Conservation (phyloP, 1,284 basidiomycete species). For the Sutorius eximius region DNA sequence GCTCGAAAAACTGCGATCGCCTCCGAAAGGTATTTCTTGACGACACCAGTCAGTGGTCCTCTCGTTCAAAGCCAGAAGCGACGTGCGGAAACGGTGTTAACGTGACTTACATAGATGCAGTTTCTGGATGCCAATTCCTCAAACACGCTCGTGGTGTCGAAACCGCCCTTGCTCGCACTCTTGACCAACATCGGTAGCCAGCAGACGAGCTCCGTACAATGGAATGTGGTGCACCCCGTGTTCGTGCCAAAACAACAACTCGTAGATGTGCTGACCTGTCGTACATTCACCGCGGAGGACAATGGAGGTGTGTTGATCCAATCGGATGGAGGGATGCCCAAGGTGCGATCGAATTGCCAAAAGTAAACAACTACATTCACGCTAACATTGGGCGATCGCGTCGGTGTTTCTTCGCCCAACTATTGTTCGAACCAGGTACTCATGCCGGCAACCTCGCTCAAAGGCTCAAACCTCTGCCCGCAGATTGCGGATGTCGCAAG, state of each 20-base stretch:
- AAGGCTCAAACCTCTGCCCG: constrained; percentile 18
- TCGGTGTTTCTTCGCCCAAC: background rate
- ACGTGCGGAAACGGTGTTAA: background rate
- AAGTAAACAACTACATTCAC: background rate
- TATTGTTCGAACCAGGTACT: constrained; percentile 23
- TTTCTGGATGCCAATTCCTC: constrained; percentile 44
- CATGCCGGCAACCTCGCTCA: constrained; percentile 19
- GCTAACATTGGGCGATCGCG: background rate
- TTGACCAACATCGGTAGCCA: constrained; percentile 63
- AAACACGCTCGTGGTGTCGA: constrained; percentile 57
- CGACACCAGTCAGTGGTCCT: constrained; percentile 44
- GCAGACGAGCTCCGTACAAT: constrained; percentile 35
- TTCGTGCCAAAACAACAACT: constrained; percentile 51
- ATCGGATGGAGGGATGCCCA: constrained; percentile 41
- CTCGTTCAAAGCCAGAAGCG: background rate
- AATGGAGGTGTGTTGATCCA: constrained; percentile 44
- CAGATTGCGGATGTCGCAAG: constrained; percentile 13
- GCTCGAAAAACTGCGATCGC: constrained; percentile 58
- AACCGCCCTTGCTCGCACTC: constrained; percentile 65
- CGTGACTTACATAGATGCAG: constrained; percentile 39
- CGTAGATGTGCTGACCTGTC: constrained; percentile 64
- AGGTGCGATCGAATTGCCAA: constrained; percentile 30
- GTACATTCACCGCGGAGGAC: constrained; percentile 42
- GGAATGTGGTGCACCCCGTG: constrained; percentile 47
- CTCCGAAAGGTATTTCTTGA: constrained; percentile 49